Percentiles rank a stretch among this genome's conserved stretches.
These are phyloP conservation scores for Quercus wislizeni DNA, from an alignment of 306 rosid genomes.

Conservation along the genomic window DNA sequence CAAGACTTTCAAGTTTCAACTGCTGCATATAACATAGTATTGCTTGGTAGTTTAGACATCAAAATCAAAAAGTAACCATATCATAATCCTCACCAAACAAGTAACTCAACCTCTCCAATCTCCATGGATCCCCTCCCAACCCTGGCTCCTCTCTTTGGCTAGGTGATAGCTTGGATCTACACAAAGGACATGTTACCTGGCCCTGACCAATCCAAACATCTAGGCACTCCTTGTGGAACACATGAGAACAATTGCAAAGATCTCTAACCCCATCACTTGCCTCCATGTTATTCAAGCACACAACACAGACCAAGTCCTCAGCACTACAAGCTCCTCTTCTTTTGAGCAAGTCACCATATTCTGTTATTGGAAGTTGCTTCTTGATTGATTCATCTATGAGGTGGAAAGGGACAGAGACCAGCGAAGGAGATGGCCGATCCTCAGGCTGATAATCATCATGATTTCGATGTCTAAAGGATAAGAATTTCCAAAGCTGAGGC, in stretches of 20 bases:
- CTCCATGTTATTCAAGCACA: constrained; percentile 21
- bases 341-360: background rate
- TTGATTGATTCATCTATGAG: background rate
- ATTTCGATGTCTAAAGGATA: background rate
- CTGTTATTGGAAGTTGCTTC: background rate
- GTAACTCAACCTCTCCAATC: constrained; percentile 23
- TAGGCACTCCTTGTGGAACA: constrained; percentile 29
- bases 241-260: constrained; percentile 24
- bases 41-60: too few species aligned
- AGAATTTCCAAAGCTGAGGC: background rate
- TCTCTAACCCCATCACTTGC: constrained; percentile 11
- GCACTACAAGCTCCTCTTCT: background rate
- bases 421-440: background rate
- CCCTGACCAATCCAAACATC: constrained; percentile 33
- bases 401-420: background rate
- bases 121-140: constrained; percentile 11
- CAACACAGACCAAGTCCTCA: constrained; percentile 1
- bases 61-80: background rate
- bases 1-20: too few species aligned
- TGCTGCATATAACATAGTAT: too few species aligned
- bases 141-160: background rate
- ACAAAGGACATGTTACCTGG: constrained; percentile 27
- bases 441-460: background rate
- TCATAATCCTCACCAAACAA: constrained; percentile 16
- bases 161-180: constrained; percentile 19